Evolutionary conservation across 768 basidiomycete genomes (phyloP).

Genomic region (Mrakia gelida): DNA sequence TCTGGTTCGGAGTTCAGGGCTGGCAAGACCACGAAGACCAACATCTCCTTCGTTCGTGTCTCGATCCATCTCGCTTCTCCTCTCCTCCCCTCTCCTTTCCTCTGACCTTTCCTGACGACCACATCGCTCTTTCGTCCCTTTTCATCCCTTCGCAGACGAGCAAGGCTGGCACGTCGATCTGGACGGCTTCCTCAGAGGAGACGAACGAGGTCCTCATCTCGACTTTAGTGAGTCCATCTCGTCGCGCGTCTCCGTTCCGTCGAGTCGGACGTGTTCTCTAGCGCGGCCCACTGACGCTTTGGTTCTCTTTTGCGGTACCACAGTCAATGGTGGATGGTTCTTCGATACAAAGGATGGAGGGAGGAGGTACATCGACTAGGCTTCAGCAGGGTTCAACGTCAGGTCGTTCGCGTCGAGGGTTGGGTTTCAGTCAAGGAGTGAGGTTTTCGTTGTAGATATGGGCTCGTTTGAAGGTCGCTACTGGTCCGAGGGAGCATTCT

Average conservation of each 20-base stretch:
- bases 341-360: background rate
- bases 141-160: background rate
- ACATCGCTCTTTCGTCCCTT: background rate
- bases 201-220: background rate
- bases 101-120: background rate
- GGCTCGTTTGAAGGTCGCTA: no score
- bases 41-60: background rate
- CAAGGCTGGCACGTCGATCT: background rate
- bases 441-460: no score
- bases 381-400: no score
- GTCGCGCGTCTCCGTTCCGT: background rate
- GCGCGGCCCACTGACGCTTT: background rate
- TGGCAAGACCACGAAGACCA: background rate
- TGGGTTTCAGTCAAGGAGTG: no score
- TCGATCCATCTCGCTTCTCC: background rate
- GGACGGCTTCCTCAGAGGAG: background rate
- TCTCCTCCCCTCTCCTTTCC: background rate
- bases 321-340: background rate
- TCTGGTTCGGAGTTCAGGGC: background rate
- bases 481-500: no score
- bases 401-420: no score
- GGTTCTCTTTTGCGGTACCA: background rate
- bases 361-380: background rate
- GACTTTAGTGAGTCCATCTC: background rate
- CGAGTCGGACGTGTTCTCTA: background rate